phyloP scores from a whole-genome alignment of 2,329 filamentous ascomycete genomes.

The Fusarium papillatum region DNA sequence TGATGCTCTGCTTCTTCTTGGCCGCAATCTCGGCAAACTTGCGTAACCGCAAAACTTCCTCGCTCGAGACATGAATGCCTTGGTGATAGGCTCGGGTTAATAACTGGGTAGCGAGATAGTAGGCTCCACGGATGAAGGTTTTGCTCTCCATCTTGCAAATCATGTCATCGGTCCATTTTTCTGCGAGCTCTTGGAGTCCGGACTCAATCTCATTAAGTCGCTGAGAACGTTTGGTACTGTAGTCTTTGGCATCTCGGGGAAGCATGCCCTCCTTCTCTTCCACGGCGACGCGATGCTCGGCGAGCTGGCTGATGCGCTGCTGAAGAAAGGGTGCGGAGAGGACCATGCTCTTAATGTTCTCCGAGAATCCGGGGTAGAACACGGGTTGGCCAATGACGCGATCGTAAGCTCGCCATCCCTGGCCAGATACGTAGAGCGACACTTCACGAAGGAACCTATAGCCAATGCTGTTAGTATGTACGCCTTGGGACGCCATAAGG shows the following conservation, averaged over 20 bases:
- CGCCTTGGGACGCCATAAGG: background rate
- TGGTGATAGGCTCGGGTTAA: constrained; percentile 96
- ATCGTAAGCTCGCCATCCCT: constrained; percentile 96
- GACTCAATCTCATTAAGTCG: constrained; percentile 76
- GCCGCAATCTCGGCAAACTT: constrained; percentile 87
- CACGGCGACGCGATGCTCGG: constrained; percentile 78
- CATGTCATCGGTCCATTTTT: constrained; percentile 93
- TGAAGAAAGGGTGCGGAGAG: constrained; percentile 83
- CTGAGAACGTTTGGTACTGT: constrained; percentile 62
- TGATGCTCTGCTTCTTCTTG: constrained; percentile 92
- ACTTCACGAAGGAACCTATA: constrained; percentile 91
- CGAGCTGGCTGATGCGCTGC: constrained; percentile 81
- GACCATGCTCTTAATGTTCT: constrained; percentile 87
- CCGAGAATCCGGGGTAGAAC: constrained; percentile 92
- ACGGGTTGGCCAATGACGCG: constrained; percentile 90
- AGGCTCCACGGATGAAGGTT: constrained; percentile 90
- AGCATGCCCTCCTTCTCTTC: constrained; percentile 84
- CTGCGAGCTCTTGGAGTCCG: constrained; percentile 84
- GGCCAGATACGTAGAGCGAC: constrained; percentile 91
- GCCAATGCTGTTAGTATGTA: constrained; percentile 21
- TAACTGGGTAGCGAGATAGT: constrained; percentile 90
- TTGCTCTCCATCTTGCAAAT: constrained; percentile 99
- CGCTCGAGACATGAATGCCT: constrained; percentile 95
- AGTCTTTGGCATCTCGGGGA: constrained; percentile 67
- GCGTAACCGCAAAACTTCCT: constrained; percentile 88